Evolutionary conservation across 306 rosid species (phyloP), one percentile per base, ranked within the genome.

Genomic region (Gleditsia sinensis): DNA sequence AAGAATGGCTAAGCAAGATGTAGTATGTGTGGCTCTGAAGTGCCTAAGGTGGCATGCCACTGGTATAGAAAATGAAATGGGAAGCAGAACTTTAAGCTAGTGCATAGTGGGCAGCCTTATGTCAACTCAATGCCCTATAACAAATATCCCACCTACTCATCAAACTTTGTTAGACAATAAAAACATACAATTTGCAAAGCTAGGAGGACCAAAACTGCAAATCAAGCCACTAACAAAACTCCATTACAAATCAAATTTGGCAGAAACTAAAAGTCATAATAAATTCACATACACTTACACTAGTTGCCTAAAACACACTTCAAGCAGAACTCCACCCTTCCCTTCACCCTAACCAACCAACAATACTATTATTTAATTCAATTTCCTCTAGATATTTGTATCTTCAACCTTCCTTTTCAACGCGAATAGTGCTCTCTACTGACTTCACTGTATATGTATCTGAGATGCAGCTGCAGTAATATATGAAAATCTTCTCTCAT

Each of bases 21-120:
- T 51, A 1, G 48, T 25, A 28, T 58, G 64, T 4, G 23, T 75
- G 82, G 85, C 36, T 24, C 34, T 71, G 60, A 65, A 74, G 49
- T 71, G 67, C 39, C 66, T 37, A 54, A 57, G 21, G 65, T 54
- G 75, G 58, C 62, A 67, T 49, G 14, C 67, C 64, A 51, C n/a
- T n/a, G n/a, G n/a, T n/a, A n/a, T 48, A 39, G 49, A 55, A 37
- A 58, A 51, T 42, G 28, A 68, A 12, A 55, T 32, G 56, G 28
- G 71, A 50, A 34, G 57, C 57, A n/a, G 0, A 24, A 45, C 72
- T 67, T 80, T 72, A 48, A 21, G 3, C 9, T 43, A 30, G 62
- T 72, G 51, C 67, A 49, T 58, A 25, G 13, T n/a, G 45, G 37
- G 42, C 68, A 19, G 54, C 67, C 32, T 75, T n/a, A n/a, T n/a